These are phyloP conservation scores for Edaphochlamys debaryana DNA, from an alignment of 139 green algal genomes.

Conservation along the genomic window DNA sequence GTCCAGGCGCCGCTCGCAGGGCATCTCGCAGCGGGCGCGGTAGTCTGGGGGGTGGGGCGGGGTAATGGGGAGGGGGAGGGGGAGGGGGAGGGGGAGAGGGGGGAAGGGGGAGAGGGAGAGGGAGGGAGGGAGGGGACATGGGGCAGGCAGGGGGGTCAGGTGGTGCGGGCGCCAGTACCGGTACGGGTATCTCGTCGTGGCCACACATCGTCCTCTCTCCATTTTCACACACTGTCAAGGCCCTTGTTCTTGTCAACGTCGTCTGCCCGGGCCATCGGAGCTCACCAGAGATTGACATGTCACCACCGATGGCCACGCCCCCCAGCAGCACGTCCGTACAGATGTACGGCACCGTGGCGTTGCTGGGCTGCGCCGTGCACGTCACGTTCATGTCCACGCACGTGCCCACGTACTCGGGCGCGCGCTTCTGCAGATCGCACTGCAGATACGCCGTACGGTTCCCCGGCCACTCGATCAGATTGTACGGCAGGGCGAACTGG, in stretches of 20 bases:
- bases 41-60: slow-evolving; percentile 9
- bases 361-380: slow-evolving; percentile 39
- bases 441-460: slow-evolving; percentile 64
- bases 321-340: no score
- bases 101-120: no score
- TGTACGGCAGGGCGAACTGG: slow-evolving; percentile 48
- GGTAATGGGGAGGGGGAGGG: background rate
- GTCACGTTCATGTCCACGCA: slow-evolving; percentile 52
- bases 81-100: slow-evolving; percentile 5
- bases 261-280: no score
- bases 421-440: slow-evolving; percentile 57
- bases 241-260: no score
- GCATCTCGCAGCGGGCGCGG: slow-evolving; percentile 53
- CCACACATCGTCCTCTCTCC: no score
- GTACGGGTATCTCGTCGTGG: no score
- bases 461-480: slow-evolving; percentile 63
- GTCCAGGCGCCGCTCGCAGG: slow-evolving; percentile 56
- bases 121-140: no score
- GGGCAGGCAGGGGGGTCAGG: no score
- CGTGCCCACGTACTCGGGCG: slow-evolving; percentile 62
- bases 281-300: no score
- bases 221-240: no score
- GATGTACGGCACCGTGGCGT: slow-evolving; percentile 52
- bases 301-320: no score
- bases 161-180: no score